Percentiles rank a stretch among this genome's conserved stretches.
Evolutionary conservation across 345 rosid species (phyloP).

Genomic region (Aethionema arabicum): DNA sequence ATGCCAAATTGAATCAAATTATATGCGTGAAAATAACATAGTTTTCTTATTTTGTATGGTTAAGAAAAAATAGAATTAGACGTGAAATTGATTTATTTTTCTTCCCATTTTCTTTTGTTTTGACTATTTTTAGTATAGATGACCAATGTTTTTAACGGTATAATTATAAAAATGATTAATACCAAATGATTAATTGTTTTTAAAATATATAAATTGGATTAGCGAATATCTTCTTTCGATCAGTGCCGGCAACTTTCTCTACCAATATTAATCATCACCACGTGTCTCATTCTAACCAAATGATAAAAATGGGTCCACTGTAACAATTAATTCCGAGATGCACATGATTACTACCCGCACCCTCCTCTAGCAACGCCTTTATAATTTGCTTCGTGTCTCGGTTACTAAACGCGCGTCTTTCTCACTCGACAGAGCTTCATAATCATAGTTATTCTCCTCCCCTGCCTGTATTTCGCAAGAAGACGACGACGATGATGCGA

Average conservation of each 20-base stretch:
- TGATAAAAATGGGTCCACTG: slow-evolving; percentile 29
- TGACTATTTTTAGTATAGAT: neutral
- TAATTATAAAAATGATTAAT: neutral
- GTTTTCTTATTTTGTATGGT: too few relatives aligned
- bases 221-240: neutral
- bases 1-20: too few relatives aligned
- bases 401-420: slow-evolving; percentile 35
- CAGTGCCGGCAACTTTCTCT: slow-evolving; percentile 14
- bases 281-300: slow-evolving; percentile 25
- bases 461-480: slow-evolving; percentile 13
- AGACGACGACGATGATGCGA: slow-evolving; percentile 8
- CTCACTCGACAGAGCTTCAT: slow-evolving; percentile 11
- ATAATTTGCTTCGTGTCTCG: slow-evolving; percentile 29
- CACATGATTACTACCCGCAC: slow-evolving; percentile 5
- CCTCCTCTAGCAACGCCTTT: slow-evolving; percentile 18
- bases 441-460: neutral
- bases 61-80: too few relatives aligned
- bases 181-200: neutral
- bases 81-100: too few relatives aligned
- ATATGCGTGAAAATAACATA: too few relatives aligned
- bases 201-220: too few relatives aligned
- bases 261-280: slow-evolving; percentile 23
- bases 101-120: neutral
- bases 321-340: slow-evolving; percentile 10
- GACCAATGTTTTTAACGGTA: neutral